Percentiles rank a stretch among this genome's conserved stretches.
These are phyloP conservation scores for Xylaria polymorpha DNA, from an alignment of 2,329 filamentous ascomycete genomes.

Conservation along the genomic window DNA sequence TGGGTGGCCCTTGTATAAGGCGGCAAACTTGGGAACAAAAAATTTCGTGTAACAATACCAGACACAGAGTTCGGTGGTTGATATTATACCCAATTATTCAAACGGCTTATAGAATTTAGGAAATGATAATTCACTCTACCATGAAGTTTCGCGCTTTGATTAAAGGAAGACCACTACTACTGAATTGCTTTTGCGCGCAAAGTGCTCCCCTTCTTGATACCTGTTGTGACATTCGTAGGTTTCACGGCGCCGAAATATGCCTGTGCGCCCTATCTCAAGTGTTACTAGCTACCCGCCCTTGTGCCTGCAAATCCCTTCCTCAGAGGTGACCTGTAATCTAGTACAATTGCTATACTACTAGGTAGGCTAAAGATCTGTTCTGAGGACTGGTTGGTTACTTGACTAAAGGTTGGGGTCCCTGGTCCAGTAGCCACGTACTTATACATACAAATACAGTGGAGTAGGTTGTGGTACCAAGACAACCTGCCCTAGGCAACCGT, in stretches of 20 bases:
- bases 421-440: no score
- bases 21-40: conserved; percentile 2
- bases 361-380: no score
- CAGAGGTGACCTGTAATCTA: no score
- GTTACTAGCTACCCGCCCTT: neutral
- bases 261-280: neutral
- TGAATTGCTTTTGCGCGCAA: neutral
- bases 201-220: neutral
- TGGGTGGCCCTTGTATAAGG: neutral
- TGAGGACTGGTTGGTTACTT: no score
- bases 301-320: no score
- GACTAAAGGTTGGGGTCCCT: no score
- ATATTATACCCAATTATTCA: conserved; percentile 29
- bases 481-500: no score
- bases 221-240: no score
- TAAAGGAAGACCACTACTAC: neutral
- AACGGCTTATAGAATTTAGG: conserved; percentile 16
- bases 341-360: no score
- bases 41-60: neutral
- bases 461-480: no score
- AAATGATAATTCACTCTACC: conserved; percentile 7
- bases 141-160: neutral
- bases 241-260: neutral
- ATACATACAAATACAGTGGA: no score
- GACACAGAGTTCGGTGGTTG: conserved; percentile 2